phyloP scores from a whole-genome alignment of 805 yeast species.

The Suhomyces faveliae region DNA sequence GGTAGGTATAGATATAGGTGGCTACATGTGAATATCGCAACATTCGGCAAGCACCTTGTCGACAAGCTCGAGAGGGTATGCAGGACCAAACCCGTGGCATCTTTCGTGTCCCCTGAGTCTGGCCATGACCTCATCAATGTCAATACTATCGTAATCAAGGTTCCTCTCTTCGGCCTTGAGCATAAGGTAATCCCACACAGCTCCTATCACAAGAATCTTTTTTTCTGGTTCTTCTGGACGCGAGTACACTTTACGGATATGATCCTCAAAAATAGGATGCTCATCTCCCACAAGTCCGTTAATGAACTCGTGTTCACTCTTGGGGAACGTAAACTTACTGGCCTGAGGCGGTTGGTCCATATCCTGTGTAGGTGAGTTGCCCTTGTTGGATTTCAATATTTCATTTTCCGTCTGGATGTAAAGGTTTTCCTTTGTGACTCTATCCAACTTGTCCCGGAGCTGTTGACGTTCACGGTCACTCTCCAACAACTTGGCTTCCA shows the following conservation, averaged over 20 bases:
- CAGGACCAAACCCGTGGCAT: constrained; percentile 82
- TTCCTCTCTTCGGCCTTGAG: constrained; percentile 47
- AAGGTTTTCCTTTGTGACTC: constrained; percentile 51
- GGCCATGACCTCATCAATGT: constrained; percentile 57
- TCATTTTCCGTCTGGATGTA: constrained; percentile 64
- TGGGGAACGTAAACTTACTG: constrained; percentile 34
- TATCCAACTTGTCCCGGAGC: constrained; percentile 49
- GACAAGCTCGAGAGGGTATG: constrained; percentile 48
- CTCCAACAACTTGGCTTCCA: constrained; percentile 55
- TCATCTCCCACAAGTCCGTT: constrained; percentile 25
- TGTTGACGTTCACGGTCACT: constrained; percentile 55
- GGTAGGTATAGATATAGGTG: not conserved
- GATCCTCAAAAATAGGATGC: constrained; percentile 22
- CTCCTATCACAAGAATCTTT: constrained; percentile 65
- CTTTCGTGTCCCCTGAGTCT: constrained; percentile 63
- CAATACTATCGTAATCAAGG: constrained; percentile 46
- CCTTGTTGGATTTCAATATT: constrained; percentile 40
- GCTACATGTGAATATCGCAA: constrained; percentile 6
- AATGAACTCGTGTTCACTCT: constrained; percentile 34
- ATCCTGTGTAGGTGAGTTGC: not conserved
- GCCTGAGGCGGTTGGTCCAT: not conserved
- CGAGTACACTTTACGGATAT: constrained; percentile 33
- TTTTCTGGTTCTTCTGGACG: constrained; percentile 39
- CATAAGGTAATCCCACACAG: constrained; percentile 78
- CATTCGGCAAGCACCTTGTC: constrained; percentile 33